Conservation (phyloP, 805 yeast species). For the Candida tallmaniae region DNA sequence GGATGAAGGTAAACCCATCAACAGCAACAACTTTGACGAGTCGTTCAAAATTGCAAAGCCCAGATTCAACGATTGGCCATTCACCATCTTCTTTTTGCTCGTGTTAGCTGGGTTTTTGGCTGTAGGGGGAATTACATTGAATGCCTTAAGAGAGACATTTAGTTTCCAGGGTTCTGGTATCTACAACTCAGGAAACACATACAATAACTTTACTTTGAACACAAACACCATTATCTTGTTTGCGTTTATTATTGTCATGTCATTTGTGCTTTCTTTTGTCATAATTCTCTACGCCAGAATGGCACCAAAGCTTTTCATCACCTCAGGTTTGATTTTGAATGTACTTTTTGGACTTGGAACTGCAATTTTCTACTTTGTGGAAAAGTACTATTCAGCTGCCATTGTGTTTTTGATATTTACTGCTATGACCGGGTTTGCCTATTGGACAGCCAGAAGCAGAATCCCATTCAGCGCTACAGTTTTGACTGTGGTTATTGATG, state of each 20-base stretch:
- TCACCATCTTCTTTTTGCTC: slow-evolving; percentile 47
- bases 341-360: slow-evolving; percentile 69
- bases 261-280: slow-evolving; percentile 51
- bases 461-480: slow-evolving; percentile 74
- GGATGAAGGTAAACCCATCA: slow-evolving; percentile 26
- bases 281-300: slow-evolving; percentile 60
- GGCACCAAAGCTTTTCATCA: slow-evolving; percentile 64
- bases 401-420: slow-evolving; percentile 68
- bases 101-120: slow-evolving; percentile 63
- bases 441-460: slow-evolving; percentile 65
- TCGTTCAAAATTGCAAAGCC: slow-evolving; percentile 64
- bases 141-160: slow-evolving; percentile 56
- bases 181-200: slow-evolving; percentile 44
- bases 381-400: slow-evolving; percentile 75
- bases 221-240: slow-evolving; percentile 71
- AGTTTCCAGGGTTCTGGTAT: slow-evolving; percentile 59
- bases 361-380: slow-evolving; percentile 65
- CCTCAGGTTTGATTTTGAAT: slow-evolving; percentile 63
- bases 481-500: slow-evolving; percentile 68
- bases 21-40: slow-evolving; percentile 50
- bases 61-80: slow-evolving; percentile 66
- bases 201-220: slow-evolving; percentile 62
- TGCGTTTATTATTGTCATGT: slow-evolving; percentile 57
- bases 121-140: slow-evolving; percentile 63
- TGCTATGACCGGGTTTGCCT: slow-evolving; percentile 59